These are phyloP conservation scores for Cucurbita ficifolia DNA, from an alignment of 306 rosid genomes.

Conservation along the genomic window DNA sequence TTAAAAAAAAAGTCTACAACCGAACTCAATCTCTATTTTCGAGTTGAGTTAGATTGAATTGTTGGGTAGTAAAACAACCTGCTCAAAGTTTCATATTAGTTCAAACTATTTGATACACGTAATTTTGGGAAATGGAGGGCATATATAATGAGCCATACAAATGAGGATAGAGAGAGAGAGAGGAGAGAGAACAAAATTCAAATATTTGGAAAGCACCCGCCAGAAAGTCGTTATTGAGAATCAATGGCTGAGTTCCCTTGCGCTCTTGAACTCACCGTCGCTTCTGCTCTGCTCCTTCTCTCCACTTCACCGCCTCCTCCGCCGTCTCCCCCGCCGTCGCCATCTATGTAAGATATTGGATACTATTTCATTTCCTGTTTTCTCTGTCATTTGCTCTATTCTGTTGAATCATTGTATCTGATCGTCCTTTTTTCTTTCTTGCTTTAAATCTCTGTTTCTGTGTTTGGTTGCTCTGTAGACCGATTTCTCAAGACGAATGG, in stretches of 20 bases:
- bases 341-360: not conserved
- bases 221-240: conserved; percentile 14
- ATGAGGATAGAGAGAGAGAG: not conserved
- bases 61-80: too few relatives aligned
- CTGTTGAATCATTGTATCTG: not conserved
- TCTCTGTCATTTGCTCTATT: not conserved
- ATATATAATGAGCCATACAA: not conserved
- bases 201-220: conserved; percentile 30
- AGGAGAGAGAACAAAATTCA: not conserved
- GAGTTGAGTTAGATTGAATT: too few relatives aligned
- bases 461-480: conserved; percentile 19
- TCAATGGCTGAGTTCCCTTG: conserved; percentile 46
- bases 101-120: too few relatives aligned
- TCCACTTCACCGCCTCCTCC: conserved; percentile 15
- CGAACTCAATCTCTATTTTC: too few relatives aligned
- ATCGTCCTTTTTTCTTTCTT: not conserved
- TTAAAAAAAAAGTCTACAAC: too few relatives aligned
- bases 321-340: conserved; percentile 18
- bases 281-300: conserved; percentile 77
- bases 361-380: not conserved
- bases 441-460: conserved; percentile 6
- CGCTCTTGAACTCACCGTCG: conserved; percentile 43
- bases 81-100: too few relatives aligned
- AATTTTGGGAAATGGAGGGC: too few relatives aligned
- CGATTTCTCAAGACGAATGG: conserved; percentile 8